Evolutionary conservation across 352 stramenopile genomes (phyloP), one percentile per base, ranked within the genome.

Genomic region (Globisporangium carolinianum): DNA sequence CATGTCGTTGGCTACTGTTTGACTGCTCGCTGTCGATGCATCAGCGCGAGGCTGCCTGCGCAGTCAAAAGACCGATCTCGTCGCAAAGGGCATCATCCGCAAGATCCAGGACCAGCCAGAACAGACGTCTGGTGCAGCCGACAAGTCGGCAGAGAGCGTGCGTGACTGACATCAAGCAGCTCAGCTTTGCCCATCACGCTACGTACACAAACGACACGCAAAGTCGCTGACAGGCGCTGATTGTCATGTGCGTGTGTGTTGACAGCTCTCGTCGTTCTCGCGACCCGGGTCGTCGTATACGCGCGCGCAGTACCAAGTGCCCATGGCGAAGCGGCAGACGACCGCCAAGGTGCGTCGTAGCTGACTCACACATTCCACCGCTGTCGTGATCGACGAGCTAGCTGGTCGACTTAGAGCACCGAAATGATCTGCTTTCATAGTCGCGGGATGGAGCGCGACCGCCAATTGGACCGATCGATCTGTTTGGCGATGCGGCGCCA

Each of bases 281-380:
- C 74, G 83, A 8, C 83, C 83, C 10, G 83, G 79, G 12, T 92
- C 83, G 1, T 79, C 83, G 15, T 92, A 92, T 61, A 75, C 68
- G 24, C 61, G 78, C 47, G 79, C 77, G 8, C 78, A 90, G 48
- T 73, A 85, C 57, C 71, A 87, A 35, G 76, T 75, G 0, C 73
- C 76, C 1, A 66, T 75, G 0, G 67, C 54, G 37, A 80, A 72
- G 37, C 73, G 76, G 39, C 67, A 72, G 51, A 71, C 66, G 18
- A 67, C 75, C 17, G 61, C 65, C 24, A 89, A 86, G 67, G 76
- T 89, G 11, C 39, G 24, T 32, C 1, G 24, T 32, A 32, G 24
- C 24, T 32, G 24, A 32, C 24, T 32, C 24, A 32, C 24, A 32
- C 24, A 32, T 3, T 32, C 24, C 24, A 2, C 2, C 24, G 24